Percentiles rank a stretch among this genome's conserved stretches.
These are phyloP conservation scores for Epichloe gansuensis DNA, from an alignment of 2,329 filamentous ascomycete genomes.

Conservation along the genomic window DNA sequence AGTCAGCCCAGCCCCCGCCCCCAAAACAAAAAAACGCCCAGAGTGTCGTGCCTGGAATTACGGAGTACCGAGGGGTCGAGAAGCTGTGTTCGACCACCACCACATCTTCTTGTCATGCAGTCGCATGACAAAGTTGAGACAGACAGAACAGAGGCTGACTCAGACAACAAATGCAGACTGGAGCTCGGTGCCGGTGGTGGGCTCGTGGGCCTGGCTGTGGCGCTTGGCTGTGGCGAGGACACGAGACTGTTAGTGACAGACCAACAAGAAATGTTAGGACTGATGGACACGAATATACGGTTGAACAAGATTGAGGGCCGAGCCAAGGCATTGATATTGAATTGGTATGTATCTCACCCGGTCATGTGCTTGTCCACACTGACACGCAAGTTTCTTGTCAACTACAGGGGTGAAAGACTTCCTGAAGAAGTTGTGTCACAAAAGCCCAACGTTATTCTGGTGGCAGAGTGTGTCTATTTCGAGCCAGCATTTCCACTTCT, in stretches of 20 bases:
- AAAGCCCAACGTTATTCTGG: conserved; percentile 72
- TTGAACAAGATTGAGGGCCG: conserved; percentile 58
- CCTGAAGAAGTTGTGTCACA: conserved; percentile 38
- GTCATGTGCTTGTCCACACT: not conserved
- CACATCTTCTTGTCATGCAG: not conserved
- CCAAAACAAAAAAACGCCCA: too few species aligned
- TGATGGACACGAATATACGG: conserved; percentile 81
- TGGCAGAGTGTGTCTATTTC: conserved; percentile 94
- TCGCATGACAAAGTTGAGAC: not conserved
- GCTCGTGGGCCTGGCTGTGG: conserved; percentile 59
- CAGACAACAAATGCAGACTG: conserved; percentile 41
- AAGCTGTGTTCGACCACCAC: not conserved
- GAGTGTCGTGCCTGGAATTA: too few species aligned
- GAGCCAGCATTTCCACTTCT: conserved; percentile 89
- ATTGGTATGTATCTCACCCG: conserved; percentile 50
- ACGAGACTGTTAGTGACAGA: conserved; percentile 69
- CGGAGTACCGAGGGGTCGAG: not conserved
- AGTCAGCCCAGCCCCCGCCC: too few species aligned
- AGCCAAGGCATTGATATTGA: conserved; percentile 59
- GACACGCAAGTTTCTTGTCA: not conserved
- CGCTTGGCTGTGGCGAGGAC: conserved; percentile 40
- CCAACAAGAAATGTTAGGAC: conserved; percentile 67
- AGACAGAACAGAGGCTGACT: conserved; percentile 9
- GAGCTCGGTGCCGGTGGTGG: conserved; percentile 90
- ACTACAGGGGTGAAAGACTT: conserved; percentile 46